Percentiles rank a stretch among this genome's conserved stretches.
These are phyloP conservation scores for Ziziphus jujuba DNA, from an alignment of 306 rosid species.

Conservation along the genomic window DNA sequence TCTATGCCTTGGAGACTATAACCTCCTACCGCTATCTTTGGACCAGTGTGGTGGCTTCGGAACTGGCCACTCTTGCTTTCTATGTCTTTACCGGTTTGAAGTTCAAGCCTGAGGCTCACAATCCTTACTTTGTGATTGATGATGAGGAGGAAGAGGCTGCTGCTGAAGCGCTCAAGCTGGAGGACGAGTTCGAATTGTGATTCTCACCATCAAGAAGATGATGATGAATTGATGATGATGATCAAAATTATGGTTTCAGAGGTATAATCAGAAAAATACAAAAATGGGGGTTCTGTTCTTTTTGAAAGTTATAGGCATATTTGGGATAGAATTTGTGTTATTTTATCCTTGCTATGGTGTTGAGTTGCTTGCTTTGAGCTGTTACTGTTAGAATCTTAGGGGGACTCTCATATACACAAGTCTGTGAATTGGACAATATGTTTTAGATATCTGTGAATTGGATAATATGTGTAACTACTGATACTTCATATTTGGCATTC, in stretches of 20 bases:
- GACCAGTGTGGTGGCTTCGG: slow-evolving; percentile 90
- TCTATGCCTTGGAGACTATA: slow-evolving; percentile 83
- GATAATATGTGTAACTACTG: slow-evolving; percentile 31
- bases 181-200: slow-evolving; percentile 91
- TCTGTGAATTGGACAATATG: no score
- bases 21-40: slow-evolving; percentile 89
- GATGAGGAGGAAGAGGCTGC: slow-evolving; percentile 99
- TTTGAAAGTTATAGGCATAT: slow-evolving; percentile 33
- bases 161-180: slow-evolving; percentile 84
- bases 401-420: slow-evolving; percentile 18
- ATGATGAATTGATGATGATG: slow-evolving; percentile 28
- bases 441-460: slow-evolving; percentile 21
- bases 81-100: slow-evolving; percentile 80
- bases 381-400: slow-evolving; percentile 24
- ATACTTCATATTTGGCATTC: slow-evolving; percentile 32
- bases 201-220: slow-evolving; percentile 28
- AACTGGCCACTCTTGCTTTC: slow-evolving; percentile 81
- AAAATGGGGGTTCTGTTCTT: slow-evolving; percentile 28
- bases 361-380: slow-evolving; percentile 21
- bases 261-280: slow-evolving; percentile 44
- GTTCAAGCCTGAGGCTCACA: slow-evolving; percentile 94
- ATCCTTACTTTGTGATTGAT: slow-evolving; percentile 84
- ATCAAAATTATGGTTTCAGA: slow-evolving; percentile 21
- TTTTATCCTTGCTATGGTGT: slow-evolving; percentile 28
- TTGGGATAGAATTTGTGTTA: slow-evolving; percentile 40